phyloP scores from a whole-genome alignment of 164 flowering plant genomes.

The Vitis rupestris region DNA sequence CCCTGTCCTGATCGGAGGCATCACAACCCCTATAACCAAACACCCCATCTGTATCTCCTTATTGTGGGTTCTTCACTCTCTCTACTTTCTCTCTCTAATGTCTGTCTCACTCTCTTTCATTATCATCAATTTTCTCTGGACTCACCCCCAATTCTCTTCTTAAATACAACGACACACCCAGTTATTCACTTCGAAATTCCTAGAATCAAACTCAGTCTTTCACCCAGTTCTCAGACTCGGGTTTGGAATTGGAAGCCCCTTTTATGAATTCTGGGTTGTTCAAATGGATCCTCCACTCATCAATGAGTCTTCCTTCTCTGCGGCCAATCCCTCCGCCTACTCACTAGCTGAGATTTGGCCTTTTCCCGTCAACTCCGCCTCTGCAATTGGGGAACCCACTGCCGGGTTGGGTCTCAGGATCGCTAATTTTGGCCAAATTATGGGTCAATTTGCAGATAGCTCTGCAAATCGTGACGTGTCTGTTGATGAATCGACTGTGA shows the following conservation, averaged over 20 bases:
- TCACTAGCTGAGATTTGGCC: conserved; percentile 76
- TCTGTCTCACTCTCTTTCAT: conserved; percentile 2
- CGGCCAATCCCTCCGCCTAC: conserved; percentile 56
- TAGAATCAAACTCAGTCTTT: too few relatives aligned
- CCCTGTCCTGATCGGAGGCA: too few relatives aligned
- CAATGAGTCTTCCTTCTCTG: conserved; percentile 55
- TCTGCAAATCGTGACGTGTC: conserved; percentile 42
- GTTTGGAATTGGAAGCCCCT: too few relatives aligned
- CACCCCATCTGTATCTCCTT: not conserved
- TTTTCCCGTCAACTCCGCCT: conserved; percentile 12
- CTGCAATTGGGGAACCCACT: conserved; percentile 15
- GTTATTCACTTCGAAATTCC: not conserved
- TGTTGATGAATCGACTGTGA: conserved; percentile 60
- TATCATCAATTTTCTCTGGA: not conserved
- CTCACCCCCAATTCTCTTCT: too few relatives aligned
- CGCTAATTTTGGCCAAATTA: conserved; percentile 29
- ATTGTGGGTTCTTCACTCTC: conserved; percentile 6
- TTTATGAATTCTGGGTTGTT: not conserved
- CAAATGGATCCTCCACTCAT: conserved; percentile 77
- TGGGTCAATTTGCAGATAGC: conserved; percentile 28
- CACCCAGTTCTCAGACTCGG: too few relatives aligned
- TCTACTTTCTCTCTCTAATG: conserved; percentile 8
- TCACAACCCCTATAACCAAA: too few relatives aligned
- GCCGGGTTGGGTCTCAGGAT: conserved; percentile 37
- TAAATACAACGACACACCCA: not conserved